Conservation (phyloP, 495 filamentous ascomycete genomes). For the Aspergillus campestris region DNA sequence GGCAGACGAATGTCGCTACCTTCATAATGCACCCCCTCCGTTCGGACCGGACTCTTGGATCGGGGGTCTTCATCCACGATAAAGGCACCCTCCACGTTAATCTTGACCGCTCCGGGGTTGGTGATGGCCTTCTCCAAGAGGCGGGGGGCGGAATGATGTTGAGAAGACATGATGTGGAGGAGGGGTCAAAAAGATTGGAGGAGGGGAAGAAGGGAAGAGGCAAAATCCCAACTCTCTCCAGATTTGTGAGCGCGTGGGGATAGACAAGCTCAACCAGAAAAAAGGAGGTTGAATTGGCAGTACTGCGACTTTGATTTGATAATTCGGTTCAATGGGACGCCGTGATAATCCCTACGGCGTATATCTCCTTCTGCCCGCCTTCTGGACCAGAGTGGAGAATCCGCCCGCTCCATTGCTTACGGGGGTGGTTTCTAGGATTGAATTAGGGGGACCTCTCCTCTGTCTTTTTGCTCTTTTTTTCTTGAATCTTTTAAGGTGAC, state of each 20-base stretch:
- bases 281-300: neutral
- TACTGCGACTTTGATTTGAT: neutral
- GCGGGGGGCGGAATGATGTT: conserved; percentile 15
- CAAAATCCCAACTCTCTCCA: no score
- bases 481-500: no score
- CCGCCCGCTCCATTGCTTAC: neutral
- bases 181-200: conserved; percentile 2
- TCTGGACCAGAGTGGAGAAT: neutral
- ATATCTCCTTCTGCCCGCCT: conserved; percentile 41
- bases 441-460: no score
- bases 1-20: conserved; percentile 91
- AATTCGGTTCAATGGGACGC: conserved; percentile 15
- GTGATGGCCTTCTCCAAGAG: conserved; percentile 59
- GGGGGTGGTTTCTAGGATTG: neutral
- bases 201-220: conserved; percentile 7
- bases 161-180: conserved; percentile 11
- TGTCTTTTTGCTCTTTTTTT: no score
- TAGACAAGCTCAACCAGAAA: neutral
- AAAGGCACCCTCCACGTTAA: conserved; percentile 93
- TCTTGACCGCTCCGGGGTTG: conserved; percentile 78
- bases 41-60: conserved; percentile 36
- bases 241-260: neutral
- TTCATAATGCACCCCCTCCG: conserved; percentile 62
- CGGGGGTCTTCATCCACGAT: conserved; percentile 79
- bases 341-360: conserved; percentile 44